Evolutionary conservation across 306 rosid genomes (phyloP).

Genomic region (Psophocarpus tetragonolobus): DNA sequence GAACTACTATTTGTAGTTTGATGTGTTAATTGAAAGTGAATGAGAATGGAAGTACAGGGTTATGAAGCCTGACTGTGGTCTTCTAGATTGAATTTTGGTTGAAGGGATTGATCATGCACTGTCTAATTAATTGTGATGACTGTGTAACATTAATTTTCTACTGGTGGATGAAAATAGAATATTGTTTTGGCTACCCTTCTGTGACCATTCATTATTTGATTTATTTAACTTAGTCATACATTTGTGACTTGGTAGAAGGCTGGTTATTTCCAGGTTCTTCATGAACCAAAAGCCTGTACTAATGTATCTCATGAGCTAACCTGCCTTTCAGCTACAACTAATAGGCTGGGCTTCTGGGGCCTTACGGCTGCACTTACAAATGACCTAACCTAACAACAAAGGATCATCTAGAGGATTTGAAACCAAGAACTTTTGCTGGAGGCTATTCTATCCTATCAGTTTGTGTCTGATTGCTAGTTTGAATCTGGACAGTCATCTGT

Average conservation of each 20-base stretch:
- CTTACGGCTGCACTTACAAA: neutral
- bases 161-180: neutral
- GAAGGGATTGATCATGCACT: neutral
- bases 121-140: constrained; percentile 14
- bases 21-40: constrained; percentile 6
- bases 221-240: neutral
- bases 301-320: neutral
- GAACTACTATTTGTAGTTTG: constrained; percentile 2
- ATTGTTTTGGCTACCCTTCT: neutral
- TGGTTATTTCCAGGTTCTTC: constrained; percentile 13
- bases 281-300: constrained; percentile 1
- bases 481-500: neutral
- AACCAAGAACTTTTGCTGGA: neutral
- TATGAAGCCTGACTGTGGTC: neutral
- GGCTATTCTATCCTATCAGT: neutral
- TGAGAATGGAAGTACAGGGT: neutral
- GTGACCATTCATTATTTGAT: neutral
- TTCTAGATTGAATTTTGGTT: neutral
- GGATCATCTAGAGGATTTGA: neutral
- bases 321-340: neutral
- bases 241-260: neutral
- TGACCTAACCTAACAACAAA: neutral
- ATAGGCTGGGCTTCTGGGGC: neutral
- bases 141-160: neutral
- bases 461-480: neutral